Percentiles rank a stretch among this genome's conserved stretches.
Evolutionary conservation across 768 basidiomycete species (phyloP).

Genomic region (Leccinum aurantiacum): DNA sequence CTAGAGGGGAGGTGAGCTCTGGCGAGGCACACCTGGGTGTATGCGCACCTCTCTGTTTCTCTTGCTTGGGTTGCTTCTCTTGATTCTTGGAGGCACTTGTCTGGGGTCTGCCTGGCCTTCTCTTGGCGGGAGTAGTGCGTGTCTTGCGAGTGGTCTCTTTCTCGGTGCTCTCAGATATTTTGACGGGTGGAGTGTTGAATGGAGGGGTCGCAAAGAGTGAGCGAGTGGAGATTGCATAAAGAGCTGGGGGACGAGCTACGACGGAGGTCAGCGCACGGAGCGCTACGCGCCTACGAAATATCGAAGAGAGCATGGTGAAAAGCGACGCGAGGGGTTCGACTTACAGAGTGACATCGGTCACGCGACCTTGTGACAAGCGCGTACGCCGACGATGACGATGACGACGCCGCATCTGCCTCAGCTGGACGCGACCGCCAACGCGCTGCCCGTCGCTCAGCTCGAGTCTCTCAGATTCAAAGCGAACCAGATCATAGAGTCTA

Average conservation of each 20-base stretch:
- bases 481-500: constrained; percentile 77
- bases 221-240: constrained; percentile 17
- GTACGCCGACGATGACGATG: not conserved
- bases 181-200: constrained; percentile 11
- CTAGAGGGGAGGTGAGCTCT: constrained; percentile 11
- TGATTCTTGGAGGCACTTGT: not conserved
- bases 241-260: not conserved
- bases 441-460: constrained; percentile 63
- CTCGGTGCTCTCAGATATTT: not conserved
- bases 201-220: constrained; percentile 26
- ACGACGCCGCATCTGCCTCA: not conserved
- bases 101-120: not conserved
- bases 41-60: constrained; percentile 18
- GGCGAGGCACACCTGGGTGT: not conserved
- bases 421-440: constrained; percentile 29
- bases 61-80: constrained; percentile 8
- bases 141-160: constrained; percentile 7
- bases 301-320: constrained; percentile 14
- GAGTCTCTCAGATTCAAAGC: constrained; percentile 78
- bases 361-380: constrained; percentile 14
- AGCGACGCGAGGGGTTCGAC: not conserved
- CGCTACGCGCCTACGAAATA: constrained; percentile 13
- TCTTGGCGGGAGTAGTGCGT: constrained; percentile 8
- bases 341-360: constrained; percentile 12
- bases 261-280: not conserved